Conservation (phyloP, 192 early-diverging fungal genomes). For the Coemansia sp. region DNA sequence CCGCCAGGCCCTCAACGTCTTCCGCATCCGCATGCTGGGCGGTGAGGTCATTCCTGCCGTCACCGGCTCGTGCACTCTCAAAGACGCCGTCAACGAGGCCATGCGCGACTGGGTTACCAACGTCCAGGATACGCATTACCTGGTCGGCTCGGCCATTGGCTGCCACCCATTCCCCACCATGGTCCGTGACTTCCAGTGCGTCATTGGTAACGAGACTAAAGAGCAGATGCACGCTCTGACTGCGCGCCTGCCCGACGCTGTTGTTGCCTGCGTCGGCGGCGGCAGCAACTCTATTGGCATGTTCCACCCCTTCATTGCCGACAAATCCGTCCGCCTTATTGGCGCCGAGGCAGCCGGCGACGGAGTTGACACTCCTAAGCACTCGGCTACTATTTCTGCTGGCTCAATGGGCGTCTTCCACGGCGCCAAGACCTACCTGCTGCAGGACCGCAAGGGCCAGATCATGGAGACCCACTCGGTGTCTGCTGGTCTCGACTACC, state of each 20-base stretch:
- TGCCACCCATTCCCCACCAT: conserved; percentile 97
- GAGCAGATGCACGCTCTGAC: conserved; percentile 79
- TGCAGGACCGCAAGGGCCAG: conserved; percentile 96
- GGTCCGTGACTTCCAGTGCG: conserved; percentile 97
- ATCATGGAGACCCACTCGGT: conserved; percentile 94
- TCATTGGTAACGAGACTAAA: conserved; percentile 89
- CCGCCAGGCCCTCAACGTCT: conserved; percentile 93
- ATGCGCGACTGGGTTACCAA: conserved; percentile 99
- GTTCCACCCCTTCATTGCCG: conserved; percentile 92
- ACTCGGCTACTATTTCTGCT: conserved; percentile 84
- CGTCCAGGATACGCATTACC: conserved; percentile 88
- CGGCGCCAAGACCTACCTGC: conserved; percentile 90
- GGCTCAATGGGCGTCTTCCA: conserved; percentile 93
- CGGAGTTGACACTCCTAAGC: conserved; percentile 81
- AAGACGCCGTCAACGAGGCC: conserved; percentile 99
- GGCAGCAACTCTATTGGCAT: conserved; percentile 97
- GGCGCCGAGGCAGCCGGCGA: conserved; percentile 96
- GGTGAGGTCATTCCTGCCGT: conserved; percentile 85
- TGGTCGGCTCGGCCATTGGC: conserved; percentile 96
- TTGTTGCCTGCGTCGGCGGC: conserved; percentile 97
- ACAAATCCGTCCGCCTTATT: conserved; percentile 78
- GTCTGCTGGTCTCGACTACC: conserved; percentile 96
- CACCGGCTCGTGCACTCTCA: conserved; percentile 79
- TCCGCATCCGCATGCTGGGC: conserved; percentile 91
- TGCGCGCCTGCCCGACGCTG: conserved; percentile 83